Evolutionary conservation across 2,329 filamentous ascomycete species (phyloP).

Genomic region (Epichloe scottii): DNA sequence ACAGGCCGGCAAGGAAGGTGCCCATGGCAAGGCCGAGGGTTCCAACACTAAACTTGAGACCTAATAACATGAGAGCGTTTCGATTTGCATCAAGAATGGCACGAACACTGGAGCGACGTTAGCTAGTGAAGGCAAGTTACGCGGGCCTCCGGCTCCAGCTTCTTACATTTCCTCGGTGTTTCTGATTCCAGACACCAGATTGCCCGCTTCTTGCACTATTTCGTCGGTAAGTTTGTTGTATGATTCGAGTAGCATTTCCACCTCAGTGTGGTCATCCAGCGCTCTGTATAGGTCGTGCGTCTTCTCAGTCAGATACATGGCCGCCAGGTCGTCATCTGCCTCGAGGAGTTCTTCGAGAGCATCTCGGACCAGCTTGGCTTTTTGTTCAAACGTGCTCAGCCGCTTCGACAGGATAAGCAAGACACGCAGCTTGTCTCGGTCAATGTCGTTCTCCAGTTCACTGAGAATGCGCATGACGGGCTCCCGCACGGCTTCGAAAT

Average conservation of each 20-base stretch:
- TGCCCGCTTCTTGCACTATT: conserved; percentile 90
- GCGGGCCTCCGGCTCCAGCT: not conserved
- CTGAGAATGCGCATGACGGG: conserved; percentile 80
- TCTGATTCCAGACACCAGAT: conserved; percentile 84
- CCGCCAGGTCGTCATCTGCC: conserved; percentile 85
- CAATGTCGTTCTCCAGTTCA: conserved; percentile 92
- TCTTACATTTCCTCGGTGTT: conserved; percentile 96
- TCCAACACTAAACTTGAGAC: conserved; percentile 91
- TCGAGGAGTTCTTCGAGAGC: conserved; percentile 92
- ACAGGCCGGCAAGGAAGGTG: conserved; percentile 94
- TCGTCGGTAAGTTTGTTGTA: conserved; percentile 98
- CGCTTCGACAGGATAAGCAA: conserved; percentile 91
- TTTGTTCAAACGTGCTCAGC: conserved; percentile 93
- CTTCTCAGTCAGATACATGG: conserved; percentile 94
- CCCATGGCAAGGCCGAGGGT: conserved; percentile 90
- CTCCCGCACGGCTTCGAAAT: conserved; percentile 87
- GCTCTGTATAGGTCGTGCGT: conserved; percentile 57
- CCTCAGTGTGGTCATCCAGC: conserved; percentile 85
- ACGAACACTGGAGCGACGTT: conserved; percentile 53
- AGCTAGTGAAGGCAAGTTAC: conserved; percentile 3
- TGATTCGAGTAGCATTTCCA: conserved; percentile 92
- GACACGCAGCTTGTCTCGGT: conserved; percentile 81
- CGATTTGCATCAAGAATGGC: conserved; percentile 96
- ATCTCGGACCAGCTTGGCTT: conserved; percentile 83
- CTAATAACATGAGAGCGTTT: conserved; percentile 93